A percentile compares a stretch with the other conserved stretches of the same genome.
phyloP scores from a whole-genome alignment of 192 early-diverging fungal species.

The Backusella circina region DNA sequence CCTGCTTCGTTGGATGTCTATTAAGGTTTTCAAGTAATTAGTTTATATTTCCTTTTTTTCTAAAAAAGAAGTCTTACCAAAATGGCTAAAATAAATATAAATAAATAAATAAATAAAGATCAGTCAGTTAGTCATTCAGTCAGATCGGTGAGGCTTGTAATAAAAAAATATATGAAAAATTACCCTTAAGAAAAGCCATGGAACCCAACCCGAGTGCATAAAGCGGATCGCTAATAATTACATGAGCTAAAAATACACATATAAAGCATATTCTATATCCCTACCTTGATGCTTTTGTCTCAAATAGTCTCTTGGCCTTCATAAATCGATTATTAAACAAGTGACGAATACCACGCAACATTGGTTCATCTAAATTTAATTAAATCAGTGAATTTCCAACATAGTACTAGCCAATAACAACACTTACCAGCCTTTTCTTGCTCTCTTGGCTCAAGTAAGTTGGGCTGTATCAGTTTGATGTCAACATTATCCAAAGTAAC shows the following conservation, averaged over 20 bases:
- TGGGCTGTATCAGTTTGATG: slow-evolving; percentile 9
- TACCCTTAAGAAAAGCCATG: slow-evolving; percentile 27
- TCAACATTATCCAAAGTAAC: slow-evolving; percentile 13
- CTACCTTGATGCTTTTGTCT: slow-evolving; percentile 36
- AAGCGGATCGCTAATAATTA: slow-evolving; percentile 38
- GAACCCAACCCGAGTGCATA: slow-evolving; percentile 41
- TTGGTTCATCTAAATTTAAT: slow-evolving; percentile 19
- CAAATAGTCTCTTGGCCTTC: slow-evolving; percentile 49
- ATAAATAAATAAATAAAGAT: neutral
- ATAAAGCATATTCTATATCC: neutral
- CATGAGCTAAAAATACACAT: neutral
- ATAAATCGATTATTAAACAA: slow-evolving; percentile 54
- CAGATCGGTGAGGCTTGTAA: neutral
- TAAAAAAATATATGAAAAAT: neutral
- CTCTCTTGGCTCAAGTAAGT: slow-evolving; percentile 13
- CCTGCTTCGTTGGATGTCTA: slow-evolving; percentile 16
- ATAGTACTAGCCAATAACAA: neutral
- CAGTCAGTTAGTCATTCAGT: neutral
- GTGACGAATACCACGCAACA: slow-evolving; percentile 26
- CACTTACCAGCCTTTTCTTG: slow-evolving; percentile 17
- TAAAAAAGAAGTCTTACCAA: slow-evolving; percentile 11
- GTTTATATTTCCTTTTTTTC: neutral
- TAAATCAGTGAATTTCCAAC: neutral
- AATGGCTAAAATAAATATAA: slow-evolving; percentile 14
- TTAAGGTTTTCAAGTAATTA: neutral